Base-by-base conservation (phyloP, 2,329 filamentous ascomycete species). In the Zasmidium cellare region DNA sequence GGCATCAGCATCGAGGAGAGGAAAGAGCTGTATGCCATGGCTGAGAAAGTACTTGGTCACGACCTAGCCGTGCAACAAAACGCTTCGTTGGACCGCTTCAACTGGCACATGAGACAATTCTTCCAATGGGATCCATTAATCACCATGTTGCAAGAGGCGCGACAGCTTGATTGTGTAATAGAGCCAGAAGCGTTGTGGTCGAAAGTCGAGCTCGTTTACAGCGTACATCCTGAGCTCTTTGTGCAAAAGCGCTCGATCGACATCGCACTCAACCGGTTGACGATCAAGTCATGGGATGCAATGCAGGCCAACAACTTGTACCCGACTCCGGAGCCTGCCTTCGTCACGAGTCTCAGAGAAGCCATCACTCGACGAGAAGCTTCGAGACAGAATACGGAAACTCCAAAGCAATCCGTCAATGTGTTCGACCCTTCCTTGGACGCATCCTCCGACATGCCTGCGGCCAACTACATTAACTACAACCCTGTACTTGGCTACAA, bases 21-120 rank as follows among this genome's bases (percentile, higher is more conserved):
- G 45, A 73, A 76, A 25, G 62, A 72, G 24, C 65, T 80, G 1
- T 80, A 79, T 63, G 60, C 68, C 0, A 69, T 76, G 12, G 72
- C 75, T 3, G 63, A 78, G 19, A 75, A 77, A 55, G 70, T 79
- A 6, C 65, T 78, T 9, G 70, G 76, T 46, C 71, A 74, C 35
- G 74, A 78, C 55, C 78, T 74, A 46, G 63, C 78, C 19, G 69
- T 70, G 0, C 74, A 77, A 53, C 73, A 70, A 1, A 77, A 74
- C 25, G 68, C 71, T 24, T 69, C 70, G 20, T 69, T 79, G 23
- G 69, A 74, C 24, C 75, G 80, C 41, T 83, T 82, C 65, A 75
- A 77, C 19, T 83, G 80, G 80, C 80, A 82, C 53, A 75, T 79
- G 9, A 75, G 81, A 46, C 77, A 82, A n/a, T 78, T 80, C 63